Evolutionary conservation across 2,329 filamentous ascomycete species (phyloP).

Genomic region (Apiospora koreana): DNA sequence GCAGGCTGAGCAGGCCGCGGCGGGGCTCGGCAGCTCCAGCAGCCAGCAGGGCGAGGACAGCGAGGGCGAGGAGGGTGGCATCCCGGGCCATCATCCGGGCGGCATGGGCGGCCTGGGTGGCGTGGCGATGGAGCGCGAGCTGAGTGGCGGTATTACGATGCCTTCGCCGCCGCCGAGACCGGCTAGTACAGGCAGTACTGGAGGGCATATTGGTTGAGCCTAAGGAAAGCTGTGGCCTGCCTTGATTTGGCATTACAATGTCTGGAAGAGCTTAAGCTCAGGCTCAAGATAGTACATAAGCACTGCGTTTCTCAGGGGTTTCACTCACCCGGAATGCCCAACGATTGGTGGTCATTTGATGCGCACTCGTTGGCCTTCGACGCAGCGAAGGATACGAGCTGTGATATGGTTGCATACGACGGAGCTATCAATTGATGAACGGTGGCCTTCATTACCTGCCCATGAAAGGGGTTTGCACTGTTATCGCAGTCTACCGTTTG

Average conservation of each 20-base stretch:
- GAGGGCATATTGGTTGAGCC: slow-evolving; percentile 27
- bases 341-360: too few relatives aligned
- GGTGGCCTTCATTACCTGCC: background rate
- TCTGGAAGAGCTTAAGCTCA: background rate
- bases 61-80: slow-evolving; percentile 30
- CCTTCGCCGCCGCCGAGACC: slow-evolving; percentile 42
- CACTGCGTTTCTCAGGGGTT: background rate
- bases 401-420: background rate
- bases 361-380: too few relatives aligned
- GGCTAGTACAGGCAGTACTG: slow-evolving; percentile 41
- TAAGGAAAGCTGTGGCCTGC: background rate
- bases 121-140: slow-evolving; percentile 44
- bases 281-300: background rate
- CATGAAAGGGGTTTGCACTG: background rate
- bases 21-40: slow-evolving; percentile 29
- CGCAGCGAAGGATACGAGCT: background rate
- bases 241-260: background rate
- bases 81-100: slow-evolving; percentile 19
- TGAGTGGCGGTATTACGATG: slow-evolving; percentile 24
- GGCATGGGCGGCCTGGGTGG: slow-evolving; percentile 36
- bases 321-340: background rate
- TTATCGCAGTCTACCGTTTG: background rate
- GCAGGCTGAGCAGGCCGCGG: slow-evolving; percentile 41
- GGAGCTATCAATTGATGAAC: background rate
- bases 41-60: slow-evolving; percentile 37